Evolutionary conservation across 768 basidiomycete genomes (phyloP).

Genomic region (Russula earlei): DNA sequence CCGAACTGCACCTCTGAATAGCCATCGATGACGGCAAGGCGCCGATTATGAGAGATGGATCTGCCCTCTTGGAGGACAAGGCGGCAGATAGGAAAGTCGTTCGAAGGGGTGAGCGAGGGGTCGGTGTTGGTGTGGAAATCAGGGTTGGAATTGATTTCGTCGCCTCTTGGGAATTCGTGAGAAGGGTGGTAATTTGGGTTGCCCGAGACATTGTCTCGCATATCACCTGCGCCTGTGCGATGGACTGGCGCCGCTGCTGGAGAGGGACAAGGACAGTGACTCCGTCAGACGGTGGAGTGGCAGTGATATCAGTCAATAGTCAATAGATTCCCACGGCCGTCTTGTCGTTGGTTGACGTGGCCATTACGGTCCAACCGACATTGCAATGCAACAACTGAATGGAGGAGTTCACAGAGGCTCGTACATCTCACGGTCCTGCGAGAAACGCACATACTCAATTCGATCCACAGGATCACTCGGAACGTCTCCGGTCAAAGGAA

Average conservation of each 20-base stretch:
- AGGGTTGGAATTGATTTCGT: constrained; percentile 1
- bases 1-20: constrained; percentile 65
- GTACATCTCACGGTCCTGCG: background rate
- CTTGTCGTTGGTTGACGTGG: constrained; percentile 6
- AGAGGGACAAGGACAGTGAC: background rate
- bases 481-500: constrained; percentile 51
- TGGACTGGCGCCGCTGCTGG: background rate
- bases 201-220: constrained; percentile 15
- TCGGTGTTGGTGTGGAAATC: constrained; percentile 1
- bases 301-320: background rate
- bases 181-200: constrained; percentile 36
- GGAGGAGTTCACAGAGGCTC: constrained; percentile 18
- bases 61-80: constrained; percentile 30
- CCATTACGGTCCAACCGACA: too few species aligned
- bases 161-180: constrained; percentile 52
- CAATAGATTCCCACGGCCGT: constrained; percentile 6
- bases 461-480: constrained; percentile 41
- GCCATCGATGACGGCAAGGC: constrained; percentile 54
- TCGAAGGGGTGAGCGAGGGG: background rate
- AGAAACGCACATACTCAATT: background rate
- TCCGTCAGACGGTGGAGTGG: background rate
- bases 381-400: too few species aligned
- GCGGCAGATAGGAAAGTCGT: constrained; percentile 26
- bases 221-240: constrained; percentile 22
- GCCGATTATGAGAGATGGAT: constrained; percentile 42